Base-by-base conservation (phyloP, 2,329 filamentous ascomycete genomes). In the Pyrenophora tritici-repentis region DNA sequence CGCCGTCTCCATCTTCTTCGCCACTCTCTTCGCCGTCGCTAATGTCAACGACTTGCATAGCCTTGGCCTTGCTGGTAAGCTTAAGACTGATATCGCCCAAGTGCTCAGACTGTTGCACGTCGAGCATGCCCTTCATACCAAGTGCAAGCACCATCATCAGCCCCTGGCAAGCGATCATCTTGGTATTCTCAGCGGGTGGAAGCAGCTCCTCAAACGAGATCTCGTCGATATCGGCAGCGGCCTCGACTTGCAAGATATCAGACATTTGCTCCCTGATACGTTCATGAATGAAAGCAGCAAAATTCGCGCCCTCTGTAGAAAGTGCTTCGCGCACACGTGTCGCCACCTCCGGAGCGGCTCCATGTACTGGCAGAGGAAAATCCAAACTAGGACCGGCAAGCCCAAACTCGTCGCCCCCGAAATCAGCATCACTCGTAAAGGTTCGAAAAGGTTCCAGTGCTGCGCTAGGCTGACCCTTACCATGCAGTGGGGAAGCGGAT, bases 181-280 rank as follows among this genome's bases (percentile, higher is more conserved):
- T 80, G 35, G 70, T 77, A 24, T 82, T 84, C 35, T 78, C 73
- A 8, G 66, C 66, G 0, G 84, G 81, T n/a, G 83, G 79, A 37
- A 94, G 83, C 8, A 96, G 74, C 41, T 84, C 76, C 38, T 87
- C 83, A 65, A 97, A 95, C 0, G 80, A 75, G 35, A 94, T 76
- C 73, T 67, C 64, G 4, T 72, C 67, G 2, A 58, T 50, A 9
- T 58, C 55, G 8, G 55, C 65, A 13, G 67, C 67, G 10, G 66
- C 63, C 17, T 74, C 71, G n/a, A 72, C 34, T 35, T 63, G 58
- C 14, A 63, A 43, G 6, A 46, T 39, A 38, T 66, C 67, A 14
- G 48, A 60, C 43, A 56, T 55, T 13, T 38, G 35, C 32, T 50
- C 60, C 6, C 66, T 56, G 16, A 85, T 76, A 3, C 76, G 77